Base-by-base conservation (phyloP, 768 basidiomycete species). In the Coprinopsis strossmayeri region DNA sequence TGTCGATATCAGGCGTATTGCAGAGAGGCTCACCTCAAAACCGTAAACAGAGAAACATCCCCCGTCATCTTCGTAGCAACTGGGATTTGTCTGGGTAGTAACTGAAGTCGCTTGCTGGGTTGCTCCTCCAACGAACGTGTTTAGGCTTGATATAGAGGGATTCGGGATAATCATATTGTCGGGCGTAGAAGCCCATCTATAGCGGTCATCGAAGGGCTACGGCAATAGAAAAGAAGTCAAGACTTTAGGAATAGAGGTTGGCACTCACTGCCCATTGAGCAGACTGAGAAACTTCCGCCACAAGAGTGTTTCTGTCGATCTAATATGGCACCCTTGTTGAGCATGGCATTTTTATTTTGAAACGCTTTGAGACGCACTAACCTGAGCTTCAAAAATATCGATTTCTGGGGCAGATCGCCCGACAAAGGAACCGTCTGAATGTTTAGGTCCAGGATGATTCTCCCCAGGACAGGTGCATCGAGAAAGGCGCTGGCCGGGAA, bases 371-470 rank as follows among this genome's bases (percentile, higher is more conserved):
- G n/a, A n/a, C n/a, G 30, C 18, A 38, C 57, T 55, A 51, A 64
- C 80, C 66, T 87, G 82, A 5, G 91, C 91, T 67, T 94, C 93
- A 50, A 95, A 84, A 39, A 95, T 62, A 63, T 95, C 93, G 44
- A 94, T 93, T 63, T 95, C 91, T 1, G 92, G 92, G 3, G 92
- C 89, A 2, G 84, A 65, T 18, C 93, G 72, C 1, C 91, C 93
- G 1, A 87, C 82, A 62, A 80, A 91, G 0, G 79, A 74, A 1
- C 88, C 87, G 60, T 91, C 86, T 0, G 73, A 49, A 46, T 84
- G 79, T 35, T 75, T 71, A 2, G 91, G 91, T 2, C 91, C 91
- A 28, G 91, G 91, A 63, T 94, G 91, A 25, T 77, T 73, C 58
- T 93, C 91, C 20, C 82, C 81, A 0, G 69, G 56, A 61, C 93